These are phyloP conservation scores for Scytalidium lignicola DNA, from an alignment of 2,329 filamentous ascomycete species.

Conservation along the genomic window DNA sequence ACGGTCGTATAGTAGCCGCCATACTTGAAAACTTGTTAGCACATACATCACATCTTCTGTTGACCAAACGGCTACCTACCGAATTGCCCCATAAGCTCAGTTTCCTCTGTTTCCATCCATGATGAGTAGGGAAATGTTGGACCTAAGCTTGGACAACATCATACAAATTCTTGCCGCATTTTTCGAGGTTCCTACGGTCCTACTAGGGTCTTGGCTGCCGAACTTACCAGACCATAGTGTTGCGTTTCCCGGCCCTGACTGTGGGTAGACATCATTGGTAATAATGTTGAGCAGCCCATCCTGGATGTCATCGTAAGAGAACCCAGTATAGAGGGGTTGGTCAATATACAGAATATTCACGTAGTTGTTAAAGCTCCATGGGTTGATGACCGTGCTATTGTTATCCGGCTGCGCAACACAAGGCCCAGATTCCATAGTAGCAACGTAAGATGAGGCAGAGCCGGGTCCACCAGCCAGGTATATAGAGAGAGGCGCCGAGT, in stretches of 20 bases:
- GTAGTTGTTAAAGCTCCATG: slow-evolving; percentile 58
- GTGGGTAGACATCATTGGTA: slow-evolving; percentile 17
- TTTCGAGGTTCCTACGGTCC: too few relatives aligned
- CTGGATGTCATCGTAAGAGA: slow-evolving; percentile 42
- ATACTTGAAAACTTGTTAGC: too few relatives aligned
- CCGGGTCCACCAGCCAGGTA: slow-evolving; percentile 64
- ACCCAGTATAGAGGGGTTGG: slow-evolving; percentile 62
- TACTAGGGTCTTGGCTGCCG: neutral
- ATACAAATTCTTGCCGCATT: too few relatives aligned
- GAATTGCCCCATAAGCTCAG: too few relatives aligned
- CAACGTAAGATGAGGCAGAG: slow-evolving; percentile 52
- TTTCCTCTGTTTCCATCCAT: too few relatives aligned
- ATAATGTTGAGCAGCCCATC: slow-evolving; percentile 56
- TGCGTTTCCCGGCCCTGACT: too few relatives aligned
- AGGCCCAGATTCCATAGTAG: slow-evolving; percentile 52
- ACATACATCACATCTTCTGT: too few relatives aligned
- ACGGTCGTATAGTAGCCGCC: too few relatives aligned
- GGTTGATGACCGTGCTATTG: slow-evolving; percentile 39
- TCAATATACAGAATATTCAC: slow-evolving; percentile 48
- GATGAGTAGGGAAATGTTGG: too few relatives aligned
- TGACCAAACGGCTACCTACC: too few relatives aligned
- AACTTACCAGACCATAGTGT: too few relatives aligned
- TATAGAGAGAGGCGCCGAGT: slow-evolving; percentile 45
- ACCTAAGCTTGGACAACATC: too few relatives aligned
- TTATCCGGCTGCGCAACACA: slow-evolving; percentile 32